Base-by-base conservation (phyloP, 176 grass and related monocot genomes). In the Ensete ventricosum region DNA sequence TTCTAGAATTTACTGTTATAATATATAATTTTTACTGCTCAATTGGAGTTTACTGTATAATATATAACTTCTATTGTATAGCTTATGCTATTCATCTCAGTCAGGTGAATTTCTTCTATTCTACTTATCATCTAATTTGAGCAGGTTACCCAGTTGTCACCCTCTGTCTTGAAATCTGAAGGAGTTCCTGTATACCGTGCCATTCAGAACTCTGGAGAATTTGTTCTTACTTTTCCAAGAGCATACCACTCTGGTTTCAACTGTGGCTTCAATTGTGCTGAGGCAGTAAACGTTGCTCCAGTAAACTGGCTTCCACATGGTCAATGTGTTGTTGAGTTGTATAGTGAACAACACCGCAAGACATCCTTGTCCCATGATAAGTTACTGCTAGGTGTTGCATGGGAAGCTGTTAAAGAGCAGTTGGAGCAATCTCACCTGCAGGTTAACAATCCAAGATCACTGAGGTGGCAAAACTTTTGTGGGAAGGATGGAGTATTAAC, bases 171-270 rank as follows among this genome's bases (percentile, higher is more conserved):
- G 60, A 90, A 87, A 85, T 91, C 83, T 75, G 90, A 88, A 89
- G 90, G 83, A 53, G 81, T 98, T 64, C 82, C 83, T 78, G 90
- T 98, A 67, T 98, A 90, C 72, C 88, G 90, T 54, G 81, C 53
- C 76, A 81, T 93, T 74, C 94, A 98, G 82, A 91, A 83, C 64
- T 50, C 87, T 14, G 88, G 94, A 11, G 89, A 98, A 49, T 98
- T 98, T 51, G 80, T 98, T 79, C 83, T 98, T 58, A 98, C 94
- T 52, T 87, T 98, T 54, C 94, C 94, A 0, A 73, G 90, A 23
- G 94, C 94, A 73, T 98, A 98, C 82, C 94, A 98, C 73, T 79
- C 84, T 78, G 94, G 94, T 14, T 98, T 98, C 84, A 98, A 98
- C 58, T 93, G 84, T 77, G 94, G 94, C 29, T 98, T 98, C 88